Conservation (phyloP, 305 asterid genomes). For the Salvia sclarea region DNA sequence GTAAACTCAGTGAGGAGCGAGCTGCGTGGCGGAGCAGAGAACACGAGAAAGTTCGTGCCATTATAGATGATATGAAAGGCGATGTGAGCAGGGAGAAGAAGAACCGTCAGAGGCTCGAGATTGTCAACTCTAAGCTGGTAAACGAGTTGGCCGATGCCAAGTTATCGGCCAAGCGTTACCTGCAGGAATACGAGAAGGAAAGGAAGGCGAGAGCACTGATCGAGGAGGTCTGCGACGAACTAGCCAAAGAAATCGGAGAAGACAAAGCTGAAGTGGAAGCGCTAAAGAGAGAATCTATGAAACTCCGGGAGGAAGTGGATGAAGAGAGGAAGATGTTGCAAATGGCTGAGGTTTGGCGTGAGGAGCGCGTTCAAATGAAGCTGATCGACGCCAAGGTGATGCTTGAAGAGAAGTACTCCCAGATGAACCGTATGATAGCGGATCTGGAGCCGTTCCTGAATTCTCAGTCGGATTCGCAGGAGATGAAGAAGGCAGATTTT, state of each 20-base stretch:
- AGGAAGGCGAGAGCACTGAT: constrained; percentile 75
- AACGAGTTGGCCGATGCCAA: constrained; percentile 75
- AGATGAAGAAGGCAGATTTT: constrained; percentile 59
- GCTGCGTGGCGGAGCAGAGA: constrained; percentile 87
- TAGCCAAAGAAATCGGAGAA: constrained; percentile 89
- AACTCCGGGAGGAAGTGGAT: constrained; percentile 77
- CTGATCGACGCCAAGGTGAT: constrained; percentile 85
- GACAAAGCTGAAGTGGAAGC: constrained; percentile 88
- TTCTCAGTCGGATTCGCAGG: constrained; percentile 53
- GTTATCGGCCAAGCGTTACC: constrained; percentile 65
- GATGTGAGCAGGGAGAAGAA: constrained; percentile 75
- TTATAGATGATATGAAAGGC: constrained; percentile 72
- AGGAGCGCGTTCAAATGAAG: constrained; percentile 95
- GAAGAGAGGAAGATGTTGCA: constrained; percentile 96
- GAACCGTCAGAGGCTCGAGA: constrained; percentile 74
- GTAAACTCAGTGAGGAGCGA: constrained; percentile 80
- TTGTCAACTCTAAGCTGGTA: constrained; percentile 78
- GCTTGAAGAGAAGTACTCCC: constrained; percentile 78
- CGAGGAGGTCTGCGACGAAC: constrained; percentile 96
- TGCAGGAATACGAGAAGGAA: constrained; percentile 84
- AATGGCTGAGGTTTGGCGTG: constrained; percentile 99
- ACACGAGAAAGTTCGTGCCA: constrained; percentile 84
- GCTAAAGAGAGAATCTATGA: constrained; percentile 65
- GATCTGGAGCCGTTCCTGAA: constrained; percentile 56
- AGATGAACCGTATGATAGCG: constrained; percentile 62